Evolutionary conservation across 257 asterid species (phyloP), one percentile per base, ranked within the genome.

Genomic region (Solanum clarkiae): DNA sequence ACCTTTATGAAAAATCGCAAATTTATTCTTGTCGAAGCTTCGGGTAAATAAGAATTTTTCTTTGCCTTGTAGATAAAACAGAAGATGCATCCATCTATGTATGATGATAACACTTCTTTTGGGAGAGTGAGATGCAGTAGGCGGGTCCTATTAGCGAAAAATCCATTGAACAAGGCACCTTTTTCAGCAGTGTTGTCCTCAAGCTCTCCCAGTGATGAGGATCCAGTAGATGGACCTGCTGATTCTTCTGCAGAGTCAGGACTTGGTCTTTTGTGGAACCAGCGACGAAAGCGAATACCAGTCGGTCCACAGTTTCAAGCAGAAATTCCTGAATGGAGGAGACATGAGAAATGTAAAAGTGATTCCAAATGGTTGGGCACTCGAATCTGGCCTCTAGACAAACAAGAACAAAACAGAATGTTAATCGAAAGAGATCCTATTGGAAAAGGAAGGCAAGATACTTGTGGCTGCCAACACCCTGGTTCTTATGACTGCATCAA

Each of bases 31-130:
- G 40, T 82, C 55, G 70, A 17, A 6, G 16, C 51, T 24, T 79
- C 44, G 57, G 62, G 68, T 90, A 85, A 88, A 85, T 83, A 47
- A 12, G 42, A 75, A 87, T 80, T 84, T 57, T 29, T 83, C 80
- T 86, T 17, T 66, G 9, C 81, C 44, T 86, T 88, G 91, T 91
- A 95, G 99, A 92, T 88, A 87, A 92, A 89, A 87, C 98, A 92
- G 88, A 94, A 88, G 92, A 92, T 96, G 95, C 98, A 94, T 80
- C 99, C 98, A 24, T 82, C 88, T 90, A 87, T 95, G 96, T 97
- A 94, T 45, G 95, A 92, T 4, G 94, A 88, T 88, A 93, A 66
- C 49, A 72, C 65, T 13, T 57, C 82, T 68, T 80, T 91, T 18
- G 96, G 90, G 85, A 88, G 90, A 87, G 80, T 89, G 80, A 91